These are phyloP conservation scores for Cladosporium cucumerinum DNA, from an alignment of 2,329 filamentous ascomycete species.

Conservation along the genomic window DNA sequence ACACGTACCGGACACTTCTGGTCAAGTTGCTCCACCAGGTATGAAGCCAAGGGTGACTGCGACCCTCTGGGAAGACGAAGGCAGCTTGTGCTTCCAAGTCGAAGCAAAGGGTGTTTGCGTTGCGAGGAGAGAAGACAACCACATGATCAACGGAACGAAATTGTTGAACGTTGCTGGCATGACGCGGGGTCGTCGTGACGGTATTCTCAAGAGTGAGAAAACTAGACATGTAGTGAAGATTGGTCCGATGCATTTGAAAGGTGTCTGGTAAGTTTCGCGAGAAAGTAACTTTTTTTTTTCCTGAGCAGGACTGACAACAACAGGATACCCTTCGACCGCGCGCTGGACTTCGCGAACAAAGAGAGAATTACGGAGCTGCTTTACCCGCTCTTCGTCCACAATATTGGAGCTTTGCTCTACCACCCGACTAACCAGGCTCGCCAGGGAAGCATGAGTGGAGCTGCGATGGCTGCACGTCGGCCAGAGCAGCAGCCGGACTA, in stretches of 20 bases:
- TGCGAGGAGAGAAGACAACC: conserved; percentile 90
- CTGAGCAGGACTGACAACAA: conserved; percentile 18
- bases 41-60: conserved; percentile 97
- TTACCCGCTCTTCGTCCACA: conserved; percentile 95
- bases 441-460: conserved; percentile 61
- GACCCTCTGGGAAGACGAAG: conserved; percentile 97
- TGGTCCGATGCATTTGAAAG: conserved; percentile 97
- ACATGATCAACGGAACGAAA: conserved; percentile 99
- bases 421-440: conserved; percentile 82
- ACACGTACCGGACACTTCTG: conserved; percentile 65
- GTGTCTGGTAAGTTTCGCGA: conserved; percentile 71
- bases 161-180: conserved; percentile 95
- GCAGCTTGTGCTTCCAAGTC: conserved; percentile 95
- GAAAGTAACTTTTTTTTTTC: neutral
- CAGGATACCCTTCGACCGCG: conserved; percentile 96
- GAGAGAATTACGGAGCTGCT: conserved; percentile 96
- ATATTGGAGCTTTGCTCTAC: conserved; percentile 89
- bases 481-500: conserved; percentile 54
- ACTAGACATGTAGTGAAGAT: conserved; percentile 97
- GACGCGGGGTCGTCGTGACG: conserved; percentile 91
- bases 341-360: conserved; percentile 98
- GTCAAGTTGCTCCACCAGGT: conserved; percentile 84
- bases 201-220: conserved; percentile 97
- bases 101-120: conserved; percentile 96
- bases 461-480: conserved; percentile 74